These are phyloP conservation scores for Globisporangium heterothallicum DNA, from an alignment of 352 stramenopile genomes.

Conservation along the genomic window DNA sequence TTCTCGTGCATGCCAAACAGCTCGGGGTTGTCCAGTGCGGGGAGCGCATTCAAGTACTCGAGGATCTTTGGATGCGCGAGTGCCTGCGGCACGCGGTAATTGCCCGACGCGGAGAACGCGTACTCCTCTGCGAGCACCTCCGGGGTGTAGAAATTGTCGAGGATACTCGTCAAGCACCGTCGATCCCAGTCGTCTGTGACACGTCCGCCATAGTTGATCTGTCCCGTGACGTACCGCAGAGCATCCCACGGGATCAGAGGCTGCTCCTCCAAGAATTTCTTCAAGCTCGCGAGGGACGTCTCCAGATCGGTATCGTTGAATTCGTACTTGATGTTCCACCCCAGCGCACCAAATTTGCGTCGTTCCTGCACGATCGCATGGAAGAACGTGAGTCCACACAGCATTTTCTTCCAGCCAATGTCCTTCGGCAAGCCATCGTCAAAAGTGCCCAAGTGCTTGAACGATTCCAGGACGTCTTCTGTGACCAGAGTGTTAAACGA, in stretches of 20 bases:
- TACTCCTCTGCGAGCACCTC: constrained; percentile 78
- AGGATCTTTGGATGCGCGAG: constrained; percentile 50
- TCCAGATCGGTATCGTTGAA: constrained; percentile 96
- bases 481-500: constrained; percentile 87
- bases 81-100: constrained; percentile 78
- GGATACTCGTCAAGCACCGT: constrained; percentile 89
- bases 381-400: constrained; percentile 90
- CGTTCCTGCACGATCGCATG: constrained; percentile 93
- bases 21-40: constrained; percentile 87
- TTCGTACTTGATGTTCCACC: constrained; percentile 96
- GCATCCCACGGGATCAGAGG: constrained; percentile 90
- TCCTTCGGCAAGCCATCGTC: constrained; percentile 58
- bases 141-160: constrained; percentile 89
- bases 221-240: constrained; percentile 90
- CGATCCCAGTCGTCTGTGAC: constrained; percentile 95
- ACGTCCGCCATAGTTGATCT: constrained; percentile 96
- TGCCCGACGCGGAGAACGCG: constrained; percentile 83
- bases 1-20: constrained; percentile 97
- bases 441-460: constrained; percentile 46
- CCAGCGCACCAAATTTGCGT: constrained; percentile 91
- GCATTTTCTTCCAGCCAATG: constrained; percentile 85
- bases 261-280: constrained; percentile 91
- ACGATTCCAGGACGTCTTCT: constrained; percentile 60
- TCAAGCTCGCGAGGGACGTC: constrained; percentile 87
- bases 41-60: constrained; percentile 80